Percentiles rank a stretch among this genome's conserved stretches.
These are phyloP conservation scores for Osmanthus fragrans DNA, from an alignment of 257 asterid genomes.

Conservation along the genomic window DNA sequence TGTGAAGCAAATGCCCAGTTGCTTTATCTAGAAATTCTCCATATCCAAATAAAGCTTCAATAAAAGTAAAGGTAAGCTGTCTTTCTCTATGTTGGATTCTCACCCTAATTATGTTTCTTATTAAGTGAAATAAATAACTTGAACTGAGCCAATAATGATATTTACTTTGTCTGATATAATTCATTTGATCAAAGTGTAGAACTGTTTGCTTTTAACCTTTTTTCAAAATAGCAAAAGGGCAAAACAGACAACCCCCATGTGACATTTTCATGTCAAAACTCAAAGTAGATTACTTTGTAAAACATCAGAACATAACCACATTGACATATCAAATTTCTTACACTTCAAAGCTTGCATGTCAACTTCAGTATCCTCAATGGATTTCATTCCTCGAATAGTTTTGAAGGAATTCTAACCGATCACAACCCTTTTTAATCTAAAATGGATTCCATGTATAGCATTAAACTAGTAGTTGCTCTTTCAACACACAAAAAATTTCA, in stretches of 20 bases:
- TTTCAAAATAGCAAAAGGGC: background rate
- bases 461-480: too few species aligned
- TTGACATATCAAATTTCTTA: background rate
- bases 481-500: too few species aligned
- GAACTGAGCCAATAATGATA: too few species aligned
- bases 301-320: background rate
- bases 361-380: background rate
- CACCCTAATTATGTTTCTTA: too few species aligned
- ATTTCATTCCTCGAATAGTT: background rate
- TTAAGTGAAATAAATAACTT: too few species aligned
- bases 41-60: background rate
- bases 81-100: background rate
- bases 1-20: background rate
- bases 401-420: background rate
- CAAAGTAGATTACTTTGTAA: background rate
- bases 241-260: too few species aligned
- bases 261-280: too few species aligned
- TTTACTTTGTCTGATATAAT: too few species aligned
- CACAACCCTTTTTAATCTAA: background rate
- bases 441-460: background rate
- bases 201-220: too few species aligned
- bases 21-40: background rate
- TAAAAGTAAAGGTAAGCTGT: background rate
- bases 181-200: too few species aligned
- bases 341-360: background rate